Percentiles rank a stretch among this genome's conserved stretches.
phyloP scores from a whole-genome alignment of 176 grass and related monocot species.

The Raddia guianensis region DNA sequence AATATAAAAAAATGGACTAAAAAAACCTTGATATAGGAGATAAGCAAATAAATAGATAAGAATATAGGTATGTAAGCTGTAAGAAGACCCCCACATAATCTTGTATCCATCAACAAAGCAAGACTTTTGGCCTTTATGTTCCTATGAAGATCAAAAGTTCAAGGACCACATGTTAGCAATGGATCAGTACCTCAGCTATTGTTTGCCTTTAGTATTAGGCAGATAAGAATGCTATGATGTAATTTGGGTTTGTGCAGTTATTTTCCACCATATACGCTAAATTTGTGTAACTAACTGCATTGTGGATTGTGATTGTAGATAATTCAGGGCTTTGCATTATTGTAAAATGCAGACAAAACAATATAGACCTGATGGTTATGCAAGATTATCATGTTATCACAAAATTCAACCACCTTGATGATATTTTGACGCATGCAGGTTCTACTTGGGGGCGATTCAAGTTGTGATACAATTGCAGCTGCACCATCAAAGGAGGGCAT shows the following conservation, averaged over 20 bases:
- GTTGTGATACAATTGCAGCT: slow-evolving; percentile 25
- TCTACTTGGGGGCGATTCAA: slow-evolving; percentile 62
- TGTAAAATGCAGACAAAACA: slow-evolving; percentile 1
- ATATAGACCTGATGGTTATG: slow-evolving; percentile 3
- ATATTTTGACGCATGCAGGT: slow-evolving; percentile 56
- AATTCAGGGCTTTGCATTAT: slow-evolving; percentile 7
- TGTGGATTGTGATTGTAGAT: slow-evolving; percentile 20
- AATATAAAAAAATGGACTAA: no score
- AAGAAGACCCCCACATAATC: background rate
- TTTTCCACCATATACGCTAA: background rate
- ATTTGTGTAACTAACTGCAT: background rate
- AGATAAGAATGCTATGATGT: slow-evolving; percentile 15
- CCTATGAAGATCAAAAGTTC: slow-evolving; percentile 19
- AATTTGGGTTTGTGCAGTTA: background rate
- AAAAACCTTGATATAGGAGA: no score
- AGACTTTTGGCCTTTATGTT: background rate
- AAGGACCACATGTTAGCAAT: background rate
- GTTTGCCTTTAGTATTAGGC: slow-evolving; percentile 27
- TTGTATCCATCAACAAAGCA: background rate
- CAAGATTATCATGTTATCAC: background rate
- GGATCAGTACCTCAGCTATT: background rate
- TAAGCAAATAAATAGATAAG: no score
- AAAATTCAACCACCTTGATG: background rate
- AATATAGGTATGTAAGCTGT: no score
- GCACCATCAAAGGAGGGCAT: slow-evolving; percentile 71